These are phyloP conservation scores for Daldinia sp. DNA, from an alignment of 2,329 filamentous ascomycete genomes.

Conservation along the genomic window DNA sequence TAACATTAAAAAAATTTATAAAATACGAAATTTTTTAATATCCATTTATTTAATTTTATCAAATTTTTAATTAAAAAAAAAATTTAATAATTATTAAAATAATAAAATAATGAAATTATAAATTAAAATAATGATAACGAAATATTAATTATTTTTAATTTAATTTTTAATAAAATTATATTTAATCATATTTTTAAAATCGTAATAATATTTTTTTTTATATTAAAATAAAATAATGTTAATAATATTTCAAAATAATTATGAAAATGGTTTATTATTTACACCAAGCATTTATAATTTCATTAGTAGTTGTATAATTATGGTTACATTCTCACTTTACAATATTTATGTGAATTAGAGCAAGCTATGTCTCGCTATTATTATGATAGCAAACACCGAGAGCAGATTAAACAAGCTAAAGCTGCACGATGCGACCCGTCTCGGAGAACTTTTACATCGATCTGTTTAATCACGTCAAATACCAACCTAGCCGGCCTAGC, in stretches of 20 bases:
- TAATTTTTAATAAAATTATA: no score
- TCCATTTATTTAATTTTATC: not conserved
- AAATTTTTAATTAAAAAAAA: not conserved
- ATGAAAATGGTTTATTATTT: not conserved
- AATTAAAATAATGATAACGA: no score
- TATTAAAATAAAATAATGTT: not conserved
- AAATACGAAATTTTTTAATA: not conserved
- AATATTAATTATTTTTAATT: no score
- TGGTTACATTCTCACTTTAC: not conserved
- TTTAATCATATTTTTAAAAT: not conserved
- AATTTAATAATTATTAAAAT: not conserved
- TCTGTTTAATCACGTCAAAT: constrained; percentile 1
- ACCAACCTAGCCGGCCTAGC: not conserved
- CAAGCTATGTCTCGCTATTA: not conserved
- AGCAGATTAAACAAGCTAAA: not conserved
- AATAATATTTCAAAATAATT: not conserved
- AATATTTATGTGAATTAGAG: not conserved
- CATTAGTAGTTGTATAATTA: not conserved
- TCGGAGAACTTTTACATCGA: constrained; percentile 4
- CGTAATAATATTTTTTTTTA: not conserved
- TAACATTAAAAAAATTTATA: not conserved
- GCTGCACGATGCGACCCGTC: not conserved
- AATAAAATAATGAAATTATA: not conserved
- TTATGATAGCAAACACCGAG: not conserved
- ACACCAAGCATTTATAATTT: not conserved